These are phyloP conservation scores for Pistacia atlantica DNA, from an alignment of 345 rosid species.

Conservation along the genomic window DNA sequence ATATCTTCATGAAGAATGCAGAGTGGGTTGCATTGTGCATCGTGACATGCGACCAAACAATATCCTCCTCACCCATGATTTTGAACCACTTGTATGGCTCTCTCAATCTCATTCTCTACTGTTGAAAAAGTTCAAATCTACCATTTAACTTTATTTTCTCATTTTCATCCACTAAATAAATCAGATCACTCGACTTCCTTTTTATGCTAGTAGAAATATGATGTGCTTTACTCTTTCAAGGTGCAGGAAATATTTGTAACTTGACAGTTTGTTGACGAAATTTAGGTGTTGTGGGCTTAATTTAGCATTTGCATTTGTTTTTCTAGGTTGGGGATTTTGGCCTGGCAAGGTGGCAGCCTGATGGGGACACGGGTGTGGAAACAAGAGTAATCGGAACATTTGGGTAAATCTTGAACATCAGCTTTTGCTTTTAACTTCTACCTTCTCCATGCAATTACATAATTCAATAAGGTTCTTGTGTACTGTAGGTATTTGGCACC, in stretches of 20 bases:
- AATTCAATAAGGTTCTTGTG: conserved; percentile 12
- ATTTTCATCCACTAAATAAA: neutral
- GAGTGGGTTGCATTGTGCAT: conserved; percentile 99
- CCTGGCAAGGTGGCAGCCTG: conserved; percentile 99
- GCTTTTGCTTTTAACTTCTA: conserved; percentile 15
- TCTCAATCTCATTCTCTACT: neutral
- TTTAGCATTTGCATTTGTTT: conserved; percentile 12
- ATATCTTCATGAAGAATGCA: conserved; percentile 99
- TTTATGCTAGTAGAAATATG: neutral
- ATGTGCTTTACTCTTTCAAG: neutral
- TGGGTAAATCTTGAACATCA: conserved; percentile 58
- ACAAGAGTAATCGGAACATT: conserved; percentile 99
- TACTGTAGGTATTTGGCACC: conserved; percentile 93
- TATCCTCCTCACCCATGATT: conserved; percentile 97
- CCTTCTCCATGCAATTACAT: neutral
- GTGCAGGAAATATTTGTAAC: neutral
- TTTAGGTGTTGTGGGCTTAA: neutral
- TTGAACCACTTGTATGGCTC: conserved; percentile 83
- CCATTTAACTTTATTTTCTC: conserved; percentile 5
- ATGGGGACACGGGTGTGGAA: conserved; percentile 92
- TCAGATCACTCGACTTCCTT: neutral
- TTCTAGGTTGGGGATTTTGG: conserved; percentile 98
- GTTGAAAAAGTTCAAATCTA: neutral
- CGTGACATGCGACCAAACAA: conserved; percentile 99
- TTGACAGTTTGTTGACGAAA: neutral